A percentile compares a stretch with the other conserved stretches of the same genome.
Evolutionary conservation across 768 basidiomycete genomes (phyloP).

Genomic region (Peribolospora kevripleyi): DNA sequence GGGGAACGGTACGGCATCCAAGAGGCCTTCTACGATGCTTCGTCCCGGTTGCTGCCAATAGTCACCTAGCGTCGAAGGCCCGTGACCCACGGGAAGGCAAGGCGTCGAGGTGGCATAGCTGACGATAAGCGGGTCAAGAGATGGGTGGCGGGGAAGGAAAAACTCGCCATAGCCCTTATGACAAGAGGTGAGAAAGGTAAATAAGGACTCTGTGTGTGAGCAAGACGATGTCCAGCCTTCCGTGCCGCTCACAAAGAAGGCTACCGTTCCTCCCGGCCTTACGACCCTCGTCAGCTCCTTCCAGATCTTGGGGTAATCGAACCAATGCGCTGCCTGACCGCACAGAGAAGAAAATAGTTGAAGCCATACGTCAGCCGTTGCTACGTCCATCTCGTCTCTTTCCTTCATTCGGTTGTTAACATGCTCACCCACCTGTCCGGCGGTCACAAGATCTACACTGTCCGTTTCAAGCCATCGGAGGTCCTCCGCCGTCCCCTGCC

Average conservation of each 20-base stretch:
- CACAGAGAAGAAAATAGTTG: not conserved
- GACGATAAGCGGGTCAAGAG: conserved; percentile 31
- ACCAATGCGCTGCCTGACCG: conserved; percentile 64
- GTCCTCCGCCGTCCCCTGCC: conserved; percentile 31
- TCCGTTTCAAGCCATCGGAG: conserved; percentile 27
- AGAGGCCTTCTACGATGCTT: conserved; percentile 42
- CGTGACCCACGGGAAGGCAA: too few relatives aligned
- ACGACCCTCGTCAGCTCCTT: conserved; percentile 38
- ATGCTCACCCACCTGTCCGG: conserved; percentile 26
- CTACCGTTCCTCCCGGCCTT: conserved; percentile 37
- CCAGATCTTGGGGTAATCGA: conserved; percentile 49
- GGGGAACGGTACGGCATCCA: conserved; percentile 35
- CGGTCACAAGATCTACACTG: conserved; percentile 40
- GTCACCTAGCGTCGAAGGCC: conserved; percentile 23
- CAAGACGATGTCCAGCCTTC: too few relatives aligned
- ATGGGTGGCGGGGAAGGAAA: conserved; percentile 36
- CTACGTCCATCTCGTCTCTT: not conserved
- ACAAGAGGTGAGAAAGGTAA: not conserved
- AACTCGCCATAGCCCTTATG: conserved; percentile 38
- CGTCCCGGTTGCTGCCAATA: conserved; percentile 65
- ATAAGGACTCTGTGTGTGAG: not conserved
- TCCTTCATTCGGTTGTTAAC: not conserved
- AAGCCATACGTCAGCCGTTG: not conserved
- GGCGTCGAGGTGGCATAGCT: conserved; percentile 1
- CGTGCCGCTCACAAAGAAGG: conserved; percentile 37